phyloP scores from a whole-genome alignment of 257 asterid species.

The Haberlea rhodopensis region DNA sequence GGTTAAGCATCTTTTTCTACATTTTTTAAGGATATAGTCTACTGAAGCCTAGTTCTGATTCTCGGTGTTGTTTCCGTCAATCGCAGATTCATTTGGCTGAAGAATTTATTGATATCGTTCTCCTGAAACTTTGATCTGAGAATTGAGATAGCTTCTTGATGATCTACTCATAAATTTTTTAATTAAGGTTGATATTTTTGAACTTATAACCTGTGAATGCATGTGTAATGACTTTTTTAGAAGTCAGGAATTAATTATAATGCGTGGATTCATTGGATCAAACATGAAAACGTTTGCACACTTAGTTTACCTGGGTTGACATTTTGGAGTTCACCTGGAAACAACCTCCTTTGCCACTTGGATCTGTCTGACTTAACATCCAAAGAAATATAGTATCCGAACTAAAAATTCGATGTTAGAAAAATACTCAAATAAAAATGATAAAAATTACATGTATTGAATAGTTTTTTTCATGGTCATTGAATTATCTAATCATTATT shows the following conservation, averaged over 20 bases:
- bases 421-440: not conserved
- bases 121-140: not conserved
- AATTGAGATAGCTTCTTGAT: not conserved
- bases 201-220: not conserved
- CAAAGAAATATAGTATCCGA: too few species aligned
- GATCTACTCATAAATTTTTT: not conserved
- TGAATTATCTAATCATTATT: not conserved
- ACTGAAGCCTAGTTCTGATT: not conserved
- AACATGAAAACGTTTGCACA: not conserved
- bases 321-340: conserved; percentile 5
- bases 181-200: not conserved
- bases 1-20: conserved; percentile 30
- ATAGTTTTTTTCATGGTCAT: not conserved
- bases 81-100: not conserved
- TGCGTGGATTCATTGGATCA: not conserved
- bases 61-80: not conserved
- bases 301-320: conserved; percentile 8
- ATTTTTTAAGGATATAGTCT: not conserved
- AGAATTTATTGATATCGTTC: not conserved
- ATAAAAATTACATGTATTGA: not conserved
- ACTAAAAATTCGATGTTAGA: too few species aligned
- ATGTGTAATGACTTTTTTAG: too few species aligned
- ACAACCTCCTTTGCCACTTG: conserved; percentile 1
- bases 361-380: too few species aligned
- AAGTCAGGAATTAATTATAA: too few species aligned